Evolutionary conservation across 2,329 filamentous ascomycete genomes (phyloP).

Genomic region (Colletotrichum tamarilloi): DNA sequence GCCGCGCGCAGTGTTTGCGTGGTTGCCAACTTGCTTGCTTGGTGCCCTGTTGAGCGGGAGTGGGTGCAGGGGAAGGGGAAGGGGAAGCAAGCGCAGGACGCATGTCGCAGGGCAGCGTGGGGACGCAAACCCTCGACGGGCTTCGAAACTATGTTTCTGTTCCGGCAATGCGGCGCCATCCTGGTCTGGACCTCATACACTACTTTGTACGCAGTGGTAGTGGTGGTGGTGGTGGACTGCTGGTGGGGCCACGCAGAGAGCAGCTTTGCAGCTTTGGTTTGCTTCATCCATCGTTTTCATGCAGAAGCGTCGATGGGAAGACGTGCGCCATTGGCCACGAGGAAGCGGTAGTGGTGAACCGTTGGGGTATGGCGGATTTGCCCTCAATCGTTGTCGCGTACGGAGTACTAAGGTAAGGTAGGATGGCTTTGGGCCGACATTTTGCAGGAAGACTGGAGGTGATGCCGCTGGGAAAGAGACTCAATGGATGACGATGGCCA

Average conservation of each 20-base stretch:
- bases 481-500: no score
- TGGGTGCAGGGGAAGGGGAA: neutral
- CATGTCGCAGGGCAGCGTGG: neutral
- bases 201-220: neutral
- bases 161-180: neutral
- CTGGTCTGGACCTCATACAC: neutral
- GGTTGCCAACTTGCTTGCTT: neutral
- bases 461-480: no score
- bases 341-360: no score
- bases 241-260: neutral
- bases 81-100: neutral
- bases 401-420: no score
- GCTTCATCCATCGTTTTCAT: neutral
- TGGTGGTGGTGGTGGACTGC: neutral
- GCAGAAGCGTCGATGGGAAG: no score
- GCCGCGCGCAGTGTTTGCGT: neutral
- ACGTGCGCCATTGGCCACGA: no score
- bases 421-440: no score
- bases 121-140: neutral
- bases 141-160: constrained; percentile 1
- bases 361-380: no score
- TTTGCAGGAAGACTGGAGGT: no score
- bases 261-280: neutral
- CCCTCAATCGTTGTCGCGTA: no score
- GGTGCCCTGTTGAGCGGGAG: neutral